Evolutionary conservation across 371 early-diverging fungal genomes (phyloP).

Genomic region (Umbelopsis sp.): DNA sequence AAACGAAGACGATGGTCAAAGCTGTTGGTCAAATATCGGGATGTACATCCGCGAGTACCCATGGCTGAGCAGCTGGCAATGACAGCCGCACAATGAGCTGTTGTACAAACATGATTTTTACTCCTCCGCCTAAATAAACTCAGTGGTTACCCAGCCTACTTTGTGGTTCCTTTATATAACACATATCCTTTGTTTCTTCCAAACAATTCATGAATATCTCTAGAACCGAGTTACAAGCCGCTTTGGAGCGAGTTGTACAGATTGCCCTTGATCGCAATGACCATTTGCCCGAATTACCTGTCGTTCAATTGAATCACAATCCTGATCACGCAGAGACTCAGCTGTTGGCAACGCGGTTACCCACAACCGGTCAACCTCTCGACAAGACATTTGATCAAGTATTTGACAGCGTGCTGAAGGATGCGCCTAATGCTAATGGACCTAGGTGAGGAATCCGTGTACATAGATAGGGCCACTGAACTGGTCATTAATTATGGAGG

Average conservation of each 20-base stretch:
- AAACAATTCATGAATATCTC: neutral
- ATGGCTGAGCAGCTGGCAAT: neutral
- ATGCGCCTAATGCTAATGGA: neutral
- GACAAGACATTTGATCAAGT: neutral
- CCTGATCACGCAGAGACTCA: neutral
- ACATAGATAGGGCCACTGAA: neutral
- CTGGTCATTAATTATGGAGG: neutral
- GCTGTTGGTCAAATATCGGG: neutral
- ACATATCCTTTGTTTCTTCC: too few relatives aligned
- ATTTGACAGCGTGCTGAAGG: neutral
- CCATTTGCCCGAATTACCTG: neutral
- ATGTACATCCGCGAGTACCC: neutral
- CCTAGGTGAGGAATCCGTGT: neutral
- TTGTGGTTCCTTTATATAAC: neutral
- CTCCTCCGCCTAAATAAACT: neutral
- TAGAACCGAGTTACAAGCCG: neutral
- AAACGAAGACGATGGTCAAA: neutral
- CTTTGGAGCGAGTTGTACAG: neutral
- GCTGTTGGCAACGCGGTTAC: neutral
- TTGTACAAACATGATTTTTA: neutral
- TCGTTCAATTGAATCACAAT: neutral
- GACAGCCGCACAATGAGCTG: neutral
- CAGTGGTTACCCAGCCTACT: neutral
- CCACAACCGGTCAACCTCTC: neutral
- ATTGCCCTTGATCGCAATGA: slow-evolving; percentile 1